These are phyloP conservation scores for Microcos paniculata DNA, from an alignment of 345 rosid genomes.

Conservation along the genomic window DNA sequence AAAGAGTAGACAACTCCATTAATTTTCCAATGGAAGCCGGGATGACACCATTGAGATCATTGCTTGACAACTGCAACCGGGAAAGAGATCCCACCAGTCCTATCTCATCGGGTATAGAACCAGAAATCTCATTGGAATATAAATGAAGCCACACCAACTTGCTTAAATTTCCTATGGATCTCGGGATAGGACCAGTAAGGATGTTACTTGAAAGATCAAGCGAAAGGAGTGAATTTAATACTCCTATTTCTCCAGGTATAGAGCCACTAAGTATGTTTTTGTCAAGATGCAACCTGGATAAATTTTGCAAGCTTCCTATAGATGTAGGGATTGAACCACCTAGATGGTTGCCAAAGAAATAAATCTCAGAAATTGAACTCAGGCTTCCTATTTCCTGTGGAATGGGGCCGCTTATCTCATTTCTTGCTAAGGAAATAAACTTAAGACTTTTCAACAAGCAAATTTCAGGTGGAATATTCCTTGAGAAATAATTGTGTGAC, in stretches of 20 bases:
- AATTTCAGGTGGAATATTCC: not conserved
- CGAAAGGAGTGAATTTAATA: too few species aligned
- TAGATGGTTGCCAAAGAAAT: not conserved
- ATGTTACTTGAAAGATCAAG: too few species aligned
- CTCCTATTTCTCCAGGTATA: not conserved
- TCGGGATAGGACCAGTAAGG: too few species aligned
- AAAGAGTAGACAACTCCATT: not conserved
- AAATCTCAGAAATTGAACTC: not conserved
- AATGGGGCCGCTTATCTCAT: not conserved
- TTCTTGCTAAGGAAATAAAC: fast-evolving
- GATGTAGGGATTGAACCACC: not conserved
- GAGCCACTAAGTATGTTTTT: not conserved
- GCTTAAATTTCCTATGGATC: too few species aligned
- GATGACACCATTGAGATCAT: not conserved
- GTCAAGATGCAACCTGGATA: not conserved
- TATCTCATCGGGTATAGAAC: too few species aligned
- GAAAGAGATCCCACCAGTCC: too few species aligned
- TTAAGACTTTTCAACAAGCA: not conserved
- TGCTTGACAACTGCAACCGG: too few species aligned
- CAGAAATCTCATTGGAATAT: too few species aligned
- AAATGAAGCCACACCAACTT: too few species aligned
- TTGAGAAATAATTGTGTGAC: not conserved
- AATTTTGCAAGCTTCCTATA: not conserved
- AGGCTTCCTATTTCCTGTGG: not conserved
- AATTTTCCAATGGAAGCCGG: not conserved